phyloP scores from a whole-genome alignment of 768 basidiomycete genomes.

The Mrakia gelida region DNA sequence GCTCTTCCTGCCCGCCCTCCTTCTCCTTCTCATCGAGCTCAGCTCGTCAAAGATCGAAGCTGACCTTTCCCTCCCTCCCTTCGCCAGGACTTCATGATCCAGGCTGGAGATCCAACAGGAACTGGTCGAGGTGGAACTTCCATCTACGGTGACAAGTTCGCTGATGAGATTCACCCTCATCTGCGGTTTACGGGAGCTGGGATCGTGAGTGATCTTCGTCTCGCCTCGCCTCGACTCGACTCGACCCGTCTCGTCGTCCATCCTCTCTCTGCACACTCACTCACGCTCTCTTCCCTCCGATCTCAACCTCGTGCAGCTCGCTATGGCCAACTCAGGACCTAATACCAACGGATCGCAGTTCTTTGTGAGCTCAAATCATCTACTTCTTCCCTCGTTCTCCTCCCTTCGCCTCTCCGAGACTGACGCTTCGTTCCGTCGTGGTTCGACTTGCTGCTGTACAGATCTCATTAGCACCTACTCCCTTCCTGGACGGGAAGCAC shows the following conservation, averaged over 20 bases:
- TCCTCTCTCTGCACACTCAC: too few relatives aligned
- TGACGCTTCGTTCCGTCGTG: neutral
- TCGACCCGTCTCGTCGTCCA: too few relatives aligned
- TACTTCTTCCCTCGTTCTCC: neutral
- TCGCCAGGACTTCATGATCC: conserved; percentile 89
- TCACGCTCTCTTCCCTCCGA: too few relatives aligned
- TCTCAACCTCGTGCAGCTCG: conserved; percentile 38
- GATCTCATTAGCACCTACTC: conserved; percentile 45
- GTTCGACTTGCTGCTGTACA: neutral
- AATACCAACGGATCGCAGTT: conserved; percentile 46
- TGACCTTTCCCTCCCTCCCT: neutral
- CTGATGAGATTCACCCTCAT: conserved; percentile 82
- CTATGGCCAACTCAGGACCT: conserved; percentile 52
- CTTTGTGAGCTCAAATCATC: neutral
- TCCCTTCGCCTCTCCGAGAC: neutral
- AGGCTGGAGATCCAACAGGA: conserved; percentile 90
- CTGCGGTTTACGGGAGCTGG: conserved; percentile 93
- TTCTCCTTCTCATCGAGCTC: neutral
- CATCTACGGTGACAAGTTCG: conserved; percentile 48
- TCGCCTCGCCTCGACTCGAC: too few relatives aligned
- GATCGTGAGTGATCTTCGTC: conserved; percentile 64
- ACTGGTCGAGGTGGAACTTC: conserved; percentile 71
- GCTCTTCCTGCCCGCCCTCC: too few relatives aligned
- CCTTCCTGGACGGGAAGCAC: conserved; percentile 48
- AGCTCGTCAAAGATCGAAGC: neutral